Evolutionary conservation across 2,329 filamentous ascomycete species (phyloP).

Genomic region (Xylariaceae sp.): DNA sequence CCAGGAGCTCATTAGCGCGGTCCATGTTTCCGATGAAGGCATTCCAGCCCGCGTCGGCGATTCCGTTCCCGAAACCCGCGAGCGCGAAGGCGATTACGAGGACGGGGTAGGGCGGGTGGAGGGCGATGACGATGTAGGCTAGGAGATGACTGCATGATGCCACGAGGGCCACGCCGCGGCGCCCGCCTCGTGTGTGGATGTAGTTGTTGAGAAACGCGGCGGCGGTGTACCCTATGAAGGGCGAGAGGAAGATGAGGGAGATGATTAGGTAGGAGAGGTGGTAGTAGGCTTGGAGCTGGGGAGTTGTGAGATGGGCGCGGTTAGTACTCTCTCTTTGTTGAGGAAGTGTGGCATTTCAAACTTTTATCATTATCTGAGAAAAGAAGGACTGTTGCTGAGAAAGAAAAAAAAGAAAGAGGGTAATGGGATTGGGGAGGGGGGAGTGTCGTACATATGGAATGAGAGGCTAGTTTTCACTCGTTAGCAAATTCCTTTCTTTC

Average conservation of each 20-base stretch:
- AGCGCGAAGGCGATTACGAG: slow-evolving; percentile 60
- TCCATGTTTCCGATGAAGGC: slow-evolving; percentile 59
- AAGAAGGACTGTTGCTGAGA: background rate
- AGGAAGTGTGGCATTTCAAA: too few species aligned
- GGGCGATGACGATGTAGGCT: slow-evolving; percentile 57
- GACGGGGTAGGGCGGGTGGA: slow-evolving; percentile 63
- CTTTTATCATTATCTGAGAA: background rate
- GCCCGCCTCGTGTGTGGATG: slow-evolving; percentile 43
- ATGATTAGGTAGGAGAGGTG: slow-evolving; percentile 42
- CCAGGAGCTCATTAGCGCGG: slow-evolving; percentile 63
- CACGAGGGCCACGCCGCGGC: slow-evolving; percentile 62
- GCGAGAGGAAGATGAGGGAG: slow-evolving; percentile 44
- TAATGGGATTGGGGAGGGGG: too few species aligned
- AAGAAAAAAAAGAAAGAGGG: too few species aligned
- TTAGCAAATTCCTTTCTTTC: slow-evolving; percentile 12
- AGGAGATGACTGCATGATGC: slow-evolving; percentile 54
- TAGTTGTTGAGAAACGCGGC: slow-evolving; percentile 41
- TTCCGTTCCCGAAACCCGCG: slow-evolving; percentile 65
- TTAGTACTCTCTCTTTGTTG: background rate
- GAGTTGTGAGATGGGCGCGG: background rate
- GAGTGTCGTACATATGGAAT: slow-evolving; percentile 44
- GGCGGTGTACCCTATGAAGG: slow-evolving; percentile 41
- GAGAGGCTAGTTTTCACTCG: slow-evolving; percentile 35
- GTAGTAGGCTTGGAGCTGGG: slow-evolving; percentile 42
- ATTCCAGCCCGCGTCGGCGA: slow-evolving; percentile 53